phyloP scores from a whole-genome alignment of 2,329 filamentous ascomycete genomes.

The Tricladium varicosporioides region DNA sequence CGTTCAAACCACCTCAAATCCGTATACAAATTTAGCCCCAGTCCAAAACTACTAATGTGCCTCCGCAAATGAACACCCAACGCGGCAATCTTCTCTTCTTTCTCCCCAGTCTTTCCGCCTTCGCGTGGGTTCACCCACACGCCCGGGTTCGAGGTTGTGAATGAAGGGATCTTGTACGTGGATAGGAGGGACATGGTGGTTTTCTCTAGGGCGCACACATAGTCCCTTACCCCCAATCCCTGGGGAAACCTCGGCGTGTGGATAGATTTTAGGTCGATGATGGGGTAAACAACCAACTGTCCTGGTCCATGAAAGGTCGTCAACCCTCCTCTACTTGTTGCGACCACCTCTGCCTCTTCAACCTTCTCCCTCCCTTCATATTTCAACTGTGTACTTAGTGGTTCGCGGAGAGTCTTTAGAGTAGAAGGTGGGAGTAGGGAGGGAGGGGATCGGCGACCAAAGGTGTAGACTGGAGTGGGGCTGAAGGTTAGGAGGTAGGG shows the following conservation, averaged over 20 bases:
- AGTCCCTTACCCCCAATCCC: conserved; percentile 65
- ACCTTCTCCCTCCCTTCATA: neutral
- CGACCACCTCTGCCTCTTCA: conserved; percentile 32
- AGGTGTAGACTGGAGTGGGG: conserved; percentile 81
- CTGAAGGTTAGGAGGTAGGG: conserved; percentile 81
- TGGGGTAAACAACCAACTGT: conserved; percentile 88
- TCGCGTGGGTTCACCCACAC: conserved; percentile 14
- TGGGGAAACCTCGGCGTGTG: conserved; percentile 5
- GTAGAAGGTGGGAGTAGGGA: conserved; percentile 42
- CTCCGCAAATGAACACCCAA: conserved; percentile 88
- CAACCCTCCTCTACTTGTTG: conserved; percentile 71
- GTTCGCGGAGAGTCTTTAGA: conserved; percentile 33
- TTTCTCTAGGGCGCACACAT: conserved; percentile 76
- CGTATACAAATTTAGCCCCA: conserved; percentile 75
- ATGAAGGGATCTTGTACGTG: neutral
- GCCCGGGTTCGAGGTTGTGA: conserved; percentile 7
- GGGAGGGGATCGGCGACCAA: conserved; percentile 69
- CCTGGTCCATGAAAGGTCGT: conserved; percentile 95
- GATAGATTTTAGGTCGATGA: conserved; percentile 69
- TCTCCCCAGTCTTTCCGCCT: conserved; percentile 7
- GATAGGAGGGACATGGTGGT: conserved; percentile 66
- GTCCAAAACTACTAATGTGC: conserved; percentile 79
- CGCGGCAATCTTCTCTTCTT: conserved; percentile 74
- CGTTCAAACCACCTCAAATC: conserved; percentile 64
- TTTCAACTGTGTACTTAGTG: conserved; percentile 1